Evolutionary conservation across 768 basidiomycete genomes (phyloP).

Genomic region (Lentinula boryana): DNA sequence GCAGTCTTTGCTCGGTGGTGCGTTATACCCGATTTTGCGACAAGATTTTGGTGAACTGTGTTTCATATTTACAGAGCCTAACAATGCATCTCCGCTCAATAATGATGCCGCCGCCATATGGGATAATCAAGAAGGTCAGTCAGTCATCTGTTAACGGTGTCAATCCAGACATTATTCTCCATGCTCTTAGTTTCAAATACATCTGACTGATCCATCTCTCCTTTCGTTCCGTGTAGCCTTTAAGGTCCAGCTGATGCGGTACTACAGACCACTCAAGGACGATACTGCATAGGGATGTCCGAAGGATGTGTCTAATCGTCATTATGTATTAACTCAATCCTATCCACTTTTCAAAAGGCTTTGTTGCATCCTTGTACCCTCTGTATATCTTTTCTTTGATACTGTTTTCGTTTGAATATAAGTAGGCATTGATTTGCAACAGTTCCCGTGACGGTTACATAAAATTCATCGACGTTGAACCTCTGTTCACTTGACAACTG

Average conservation of each 20-base stretch:
- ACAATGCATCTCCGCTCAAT: slow-evolving; percentile 89
- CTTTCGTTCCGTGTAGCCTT: slow-evolving; percentile 42
- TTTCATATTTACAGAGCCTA: slow-evolving; percentile 56
- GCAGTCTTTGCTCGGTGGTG: slow-evolving; percentile 85
- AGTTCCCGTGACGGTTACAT: not conserved
- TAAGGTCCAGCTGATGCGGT: slow-evolving; percentile 64
- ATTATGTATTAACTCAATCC: not conserved
- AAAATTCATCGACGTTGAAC: not conserved
- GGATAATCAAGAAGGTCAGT: slow-evolving; percentile 58
- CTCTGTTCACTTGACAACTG: not conserved
- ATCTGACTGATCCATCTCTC: not conserved
- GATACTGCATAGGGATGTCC: slow-evolving; percentile 18
- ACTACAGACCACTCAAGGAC: slow-evolving; percentile 54
- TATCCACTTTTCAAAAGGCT: not conserved
- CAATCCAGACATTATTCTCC: not conserved
- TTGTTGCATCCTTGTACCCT: not conserved
- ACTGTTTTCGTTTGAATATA: not conserved
- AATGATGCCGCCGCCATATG: slow-evolving; percentile 81
- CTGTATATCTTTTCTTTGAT: not conserved
- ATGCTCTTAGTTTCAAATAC: not conserved
- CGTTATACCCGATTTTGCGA: slow-evolving; percentile 15
- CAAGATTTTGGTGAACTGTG: not conserved
- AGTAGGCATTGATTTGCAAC: no score
- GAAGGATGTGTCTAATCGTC: not conserved
- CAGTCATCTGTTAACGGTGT: not conserved